phyloP scores from a whole-genome alignment of 2,329 filamentous ascomycete genomes.

The Botryotinia calthae region DNA sequence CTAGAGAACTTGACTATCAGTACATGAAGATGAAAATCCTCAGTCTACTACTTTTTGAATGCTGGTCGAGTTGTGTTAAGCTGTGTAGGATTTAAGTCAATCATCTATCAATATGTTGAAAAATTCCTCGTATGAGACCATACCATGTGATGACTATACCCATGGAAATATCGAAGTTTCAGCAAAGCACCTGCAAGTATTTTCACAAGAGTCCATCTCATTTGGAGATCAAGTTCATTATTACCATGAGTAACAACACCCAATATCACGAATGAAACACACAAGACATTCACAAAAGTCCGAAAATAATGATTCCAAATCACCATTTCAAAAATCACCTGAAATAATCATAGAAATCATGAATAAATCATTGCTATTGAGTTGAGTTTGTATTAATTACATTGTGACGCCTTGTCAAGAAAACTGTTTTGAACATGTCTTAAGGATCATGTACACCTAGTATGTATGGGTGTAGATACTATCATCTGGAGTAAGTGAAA shows the following conservation, averaged over 20 bases:
- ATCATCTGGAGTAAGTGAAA: background rate
- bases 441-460: background rate
- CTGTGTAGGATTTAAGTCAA: background rate
- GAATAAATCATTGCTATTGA: background rate
- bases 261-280: accelerated
- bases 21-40: background rate
- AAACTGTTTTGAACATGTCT: background rate
- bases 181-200: background rate
- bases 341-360: accelerated
- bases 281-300: background rate
- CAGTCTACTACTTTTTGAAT: background rate
- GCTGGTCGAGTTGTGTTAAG: background rate
- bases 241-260: background rate
- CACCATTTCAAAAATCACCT: background rate
- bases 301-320: background rate
- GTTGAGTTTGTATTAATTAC: background rate
- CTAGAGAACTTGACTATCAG: background rate
- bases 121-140: background rate
- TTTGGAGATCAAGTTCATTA: background rate
- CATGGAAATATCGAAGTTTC: background rate
- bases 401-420: background rate
- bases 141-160: background rate
- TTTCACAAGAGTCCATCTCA: background rate
- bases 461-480: background rate
- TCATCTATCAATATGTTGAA: background rate